Evolutionary conservation across 345 rosid genomes (phyloP).

Genomic region (Acer negundo): DNA sequence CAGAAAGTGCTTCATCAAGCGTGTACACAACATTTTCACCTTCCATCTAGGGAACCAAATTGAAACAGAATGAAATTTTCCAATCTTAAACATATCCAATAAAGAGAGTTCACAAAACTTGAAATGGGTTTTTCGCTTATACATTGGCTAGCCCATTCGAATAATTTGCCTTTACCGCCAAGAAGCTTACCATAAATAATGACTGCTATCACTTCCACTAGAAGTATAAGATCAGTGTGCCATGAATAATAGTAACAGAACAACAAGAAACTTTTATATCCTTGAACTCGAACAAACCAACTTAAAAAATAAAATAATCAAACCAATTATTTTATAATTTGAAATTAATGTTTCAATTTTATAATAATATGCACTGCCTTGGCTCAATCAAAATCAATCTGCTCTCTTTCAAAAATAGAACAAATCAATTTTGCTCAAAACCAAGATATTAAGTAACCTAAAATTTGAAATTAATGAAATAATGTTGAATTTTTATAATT

Average conservation of each 20-base stretch:
- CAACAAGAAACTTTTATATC: background rate
- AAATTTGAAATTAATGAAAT: no score
- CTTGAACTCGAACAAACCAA: background rate
- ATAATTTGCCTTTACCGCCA: background rate
- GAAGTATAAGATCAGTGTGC: background rate
- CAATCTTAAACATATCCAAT: background rate
- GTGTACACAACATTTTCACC: constrained; percentile 23
- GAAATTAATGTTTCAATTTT: no score
- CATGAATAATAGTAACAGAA: background rate
- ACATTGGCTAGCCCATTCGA: background rate
- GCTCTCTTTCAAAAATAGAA: no score
- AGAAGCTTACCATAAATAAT: no score
- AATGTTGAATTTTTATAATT: no score
- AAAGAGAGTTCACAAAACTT: background rate
- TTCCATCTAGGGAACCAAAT: constrained; percentile 25
- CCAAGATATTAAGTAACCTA: no score
- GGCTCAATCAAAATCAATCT: no score
- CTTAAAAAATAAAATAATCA: no score
- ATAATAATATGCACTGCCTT: no score
- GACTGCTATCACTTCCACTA: background rate
- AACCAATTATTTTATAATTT: no score
- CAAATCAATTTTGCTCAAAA: no score
- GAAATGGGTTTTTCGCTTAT: background rate
- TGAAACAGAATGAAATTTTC: background rate
- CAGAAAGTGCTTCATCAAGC: constrained; percentile 42